Evolutionary conservation across 2,329 filamentous ascomycete genomes (phyloP).

Genomic region (Dactylellina leptospora): DNA sequence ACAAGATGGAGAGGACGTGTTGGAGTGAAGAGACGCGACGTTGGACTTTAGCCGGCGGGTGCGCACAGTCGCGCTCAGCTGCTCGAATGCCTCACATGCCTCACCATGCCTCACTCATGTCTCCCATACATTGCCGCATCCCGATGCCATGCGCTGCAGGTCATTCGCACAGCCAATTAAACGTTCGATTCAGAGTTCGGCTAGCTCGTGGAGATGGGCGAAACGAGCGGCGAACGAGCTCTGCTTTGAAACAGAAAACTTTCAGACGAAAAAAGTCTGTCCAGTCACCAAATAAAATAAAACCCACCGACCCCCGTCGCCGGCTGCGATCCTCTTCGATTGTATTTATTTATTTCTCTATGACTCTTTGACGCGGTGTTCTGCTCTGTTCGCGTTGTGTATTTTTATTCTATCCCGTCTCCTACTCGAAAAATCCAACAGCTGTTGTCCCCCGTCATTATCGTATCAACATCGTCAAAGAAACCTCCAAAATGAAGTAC

Average conservation of each 20-base stretch:
- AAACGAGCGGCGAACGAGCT: no score
- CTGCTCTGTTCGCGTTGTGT: background rate
- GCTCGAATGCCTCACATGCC: no score
- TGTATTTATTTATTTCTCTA: slow-evolving; percentile 31
- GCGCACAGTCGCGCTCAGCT: no score
- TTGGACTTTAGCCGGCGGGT: no score
- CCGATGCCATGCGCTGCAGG: no score
- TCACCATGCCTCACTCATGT: no score
- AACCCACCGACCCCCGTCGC: background rate
- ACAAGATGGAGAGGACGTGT: background rate
- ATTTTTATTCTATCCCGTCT: no score
- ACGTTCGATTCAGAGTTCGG: no score
- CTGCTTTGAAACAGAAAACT: no score
- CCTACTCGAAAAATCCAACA: slow-evolving; percentile 44
- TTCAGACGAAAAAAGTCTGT: background rate
- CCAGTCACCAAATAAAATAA: background rate
- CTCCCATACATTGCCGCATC: no score
- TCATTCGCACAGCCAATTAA: no score
- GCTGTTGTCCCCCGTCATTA: background rate
- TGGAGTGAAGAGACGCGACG: slow-evolving; percentile 23
- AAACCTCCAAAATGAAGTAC: slow-evolving; percentile 73
- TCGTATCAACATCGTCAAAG: background rate
- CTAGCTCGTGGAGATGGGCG: no score
- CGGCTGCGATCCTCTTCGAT: background rate
- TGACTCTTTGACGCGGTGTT: slow-evolving; percentile 40